Base-by-base conservation (phyloP, 208 protist genomes). In the Leishmania aethiopica region DNA sequence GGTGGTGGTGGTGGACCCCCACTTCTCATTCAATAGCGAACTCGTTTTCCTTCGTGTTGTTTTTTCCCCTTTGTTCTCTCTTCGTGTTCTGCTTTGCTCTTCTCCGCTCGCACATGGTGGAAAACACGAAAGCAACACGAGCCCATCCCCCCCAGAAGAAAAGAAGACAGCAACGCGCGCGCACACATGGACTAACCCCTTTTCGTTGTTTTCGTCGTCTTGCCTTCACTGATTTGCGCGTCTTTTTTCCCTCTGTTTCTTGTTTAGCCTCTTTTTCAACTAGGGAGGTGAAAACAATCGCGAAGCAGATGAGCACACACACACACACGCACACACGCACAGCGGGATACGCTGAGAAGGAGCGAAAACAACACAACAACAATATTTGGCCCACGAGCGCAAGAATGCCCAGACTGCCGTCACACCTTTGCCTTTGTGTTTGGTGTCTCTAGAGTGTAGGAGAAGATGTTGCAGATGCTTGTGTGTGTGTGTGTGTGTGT, bases 171-270 rank as follows among this genome's bases (percentile, higher is more conserved):
- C 45, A 49, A 11, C 45, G 8, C 45, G 10, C 45, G 45, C 45
- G 45, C 45, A 11, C 45, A 49, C 0, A 49, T 49, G 45, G 45
- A 49, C 45, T 11, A 49, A 49, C 45, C 1, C 10, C 45, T 49
- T 49, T 47, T 49, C 1, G 0, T 0, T 11, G 6, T 49, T 10
- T 8, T 47, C 1, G 7, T 47, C 45, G 45, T 11, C 45, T 70
- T 37, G 15, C 64, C 35, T 70, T 70, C 17, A 40, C 64, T 7
- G 64, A 70, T 25, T 4, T 47, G 60, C 32, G 72, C 3, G 10
- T 70, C 13, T 78, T 75, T 70, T 69, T 53, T n/a, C 22, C 11
- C 45, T 75, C n/a, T 47, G 32, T 80, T 71, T 49, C 22, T 22
- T 75, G 28, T 77, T 75, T 59, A 49, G 45, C 45, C 32, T 53